A percentile compares a stretch with the other conserved stretches of the same genome.
Conservation (phyloP, 2,329 filamentous ascomycete species). For the Sporothrix dimorphospora region DNA sequence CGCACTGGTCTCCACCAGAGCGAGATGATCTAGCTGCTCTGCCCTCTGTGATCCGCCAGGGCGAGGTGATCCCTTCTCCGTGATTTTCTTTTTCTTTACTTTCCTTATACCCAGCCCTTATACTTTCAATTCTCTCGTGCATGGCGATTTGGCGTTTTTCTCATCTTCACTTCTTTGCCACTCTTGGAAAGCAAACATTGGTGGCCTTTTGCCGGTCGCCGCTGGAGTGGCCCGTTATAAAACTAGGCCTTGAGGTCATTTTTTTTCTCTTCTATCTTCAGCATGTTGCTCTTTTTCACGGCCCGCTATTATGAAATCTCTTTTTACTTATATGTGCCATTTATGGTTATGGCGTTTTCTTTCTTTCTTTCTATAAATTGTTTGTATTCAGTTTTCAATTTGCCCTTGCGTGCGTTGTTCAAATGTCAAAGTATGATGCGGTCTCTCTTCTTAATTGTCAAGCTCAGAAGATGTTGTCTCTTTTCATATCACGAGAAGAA, state of each 20-base stretch:
- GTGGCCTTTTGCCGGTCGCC: background rate
- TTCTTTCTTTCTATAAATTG: background rate
- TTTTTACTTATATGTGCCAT: background rate
- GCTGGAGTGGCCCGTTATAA: background rate
- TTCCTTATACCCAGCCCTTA: slow-evolving; percentile 21
- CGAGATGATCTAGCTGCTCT: slow-evolving; percentile 56
- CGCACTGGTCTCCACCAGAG: slow-evolving; percentile 57
- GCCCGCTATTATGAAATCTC: background rate
- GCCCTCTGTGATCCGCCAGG: background rate
- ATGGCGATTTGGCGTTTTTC: slow-evolving; percentile 44
- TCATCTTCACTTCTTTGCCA: slow-evolving; percentile 25
- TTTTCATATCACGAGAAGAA: background rate
- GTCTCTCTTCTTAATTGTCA: background rate
- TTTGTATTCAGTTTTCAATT: background rate
- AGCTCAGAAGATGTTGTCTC: background rate
- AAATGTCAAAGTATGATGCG: background rate
- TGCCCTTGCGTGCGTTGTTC: background rate
- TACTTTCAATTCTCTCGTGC: slow-evolving; percentile 36
- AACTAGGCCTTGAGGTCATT: slow-evolving; percentile 14
- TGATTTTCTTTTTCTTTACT: background rate
- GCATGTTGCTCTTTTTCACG: background rate
- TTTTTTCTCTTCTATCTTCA: slow-evolving; percentile 10
- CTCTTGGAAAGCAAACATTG: background rate
- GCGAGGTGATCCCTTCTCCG: background rate
- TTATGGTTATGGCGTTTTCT: background rate